Evolutionary conservation across 345 rosid species (phyloP).

Genomic region (Cochlearia excelsa): DNA sequence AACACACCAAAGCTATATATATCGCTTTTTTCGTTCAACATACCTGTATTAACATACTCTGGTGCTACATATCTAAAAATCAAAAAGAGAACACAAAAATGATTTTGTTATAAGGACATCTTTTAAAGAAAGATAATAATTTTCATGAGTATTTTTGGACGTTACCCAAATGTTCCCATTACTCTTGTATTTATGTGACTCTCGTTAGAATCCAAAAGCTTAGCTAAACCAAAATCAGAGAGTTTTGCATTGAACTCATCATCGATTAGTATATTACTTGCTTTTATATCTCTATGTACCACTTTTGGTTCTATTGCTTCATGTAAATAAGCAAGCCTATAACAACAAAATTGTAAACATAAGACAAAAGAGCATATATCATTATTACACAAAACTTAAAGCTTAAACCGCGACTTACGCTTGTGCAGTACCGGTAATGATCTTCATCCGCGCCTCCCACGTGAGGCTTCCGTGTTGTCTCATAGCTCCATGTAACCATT

Average conservation of each 20-base stretch:
- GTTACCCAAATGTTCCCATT: slow-evolving; percentile 98
- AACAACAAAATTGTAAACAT: slow-evolving; percentile 13
- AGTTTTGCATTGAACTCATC: slow-evolving; percentile 81
- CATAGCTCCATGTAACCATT: slow-evolving; percentile 64
- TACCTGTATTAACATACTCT: slow-evolving; percentile 88
- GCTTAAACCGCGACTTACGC: slow-evolving; percentile 59
- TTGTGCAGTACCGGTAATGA: slow-evolving; percentile 69
- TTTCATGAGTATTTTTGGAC: slow-evolving; percentile 27
- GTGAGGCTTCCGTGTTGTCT: slow-evolving; percentile 55
- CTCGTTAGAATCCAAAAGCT: slow-evolving; percentile 83
- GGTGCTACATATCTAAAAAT: slow-evolving; percentile 90
- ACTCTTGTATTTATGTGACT: slow-evolving; percentile 96
- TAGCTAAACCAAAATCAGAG: slow-evolving; percentile 97
- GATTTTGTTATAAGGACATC: slow-evolving; percentile 20
- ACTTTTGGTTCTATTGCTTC: slow-evolving; percentile 99
- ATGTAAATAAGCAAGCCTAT: slow-evolving; percentile 95
- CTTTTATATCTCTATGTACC: slow-evolving; percentile 90
- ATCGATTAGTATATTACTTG: slow-evolving; percentile 93
- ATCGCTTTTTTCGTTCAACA: slow-evolving; percentile 94
- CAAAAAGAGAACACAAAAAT: not conserved
- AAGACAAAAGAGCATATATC: too few relatives aligned
- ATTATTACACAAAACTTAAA: not conserved
- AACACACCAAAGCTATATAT: slow-evolving; percentile 94
- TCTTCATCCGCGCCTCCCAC: slow-evolving; percentile 89
- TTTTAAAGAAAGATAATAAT: slow-evolving; percentile 5